phyloP scores from a whole-genome alignment of 176 grass and related monocot species.

The bread wheat (Triticum aestivum) region IWGSC_CS_RefSeq_v2.1 NC_057807.1:653955552-653956051 shows the following conservation, averaged over 20 bases:
- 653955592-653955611: conserved; percentile 79
- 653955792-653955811: conserved; percentile 69
- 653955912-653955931: conserved; percentile 87
- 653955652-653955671: not conserved
- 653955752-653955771: conserved; percentile 96
- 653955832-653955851: conserved; percentile 76
- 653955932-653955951: conserved; percentile 45
- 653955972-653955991: no score
- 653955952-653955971: no score
- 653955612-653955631: conserved; percentile 68
- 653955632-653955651: not conserved
- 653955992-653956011: not conserved
- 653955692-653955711: conserved; percentile 50
- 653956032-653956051: conserved; percentile 92
- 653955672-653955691: not conserved
- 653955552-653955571: conserved; percentile 91
- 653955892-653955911: conserved; percentile 97
- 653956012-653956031: not conserved
- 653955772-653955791: conserved; percentile 83
- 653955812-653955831: conserved; percentile 48
- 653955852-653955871: conserved; percentile 71
- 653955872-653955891: conserved; percentile 83
- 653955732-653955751: conserved; percentile 90
- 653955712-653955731: conserved; percentile 67
- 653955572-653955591: conserved; percentile 92